These are phyloP conservation scores for Bassia scoparia DNA, from an alignment of 148 eudicot genomes.

Conservation along the genomic window DNA sequence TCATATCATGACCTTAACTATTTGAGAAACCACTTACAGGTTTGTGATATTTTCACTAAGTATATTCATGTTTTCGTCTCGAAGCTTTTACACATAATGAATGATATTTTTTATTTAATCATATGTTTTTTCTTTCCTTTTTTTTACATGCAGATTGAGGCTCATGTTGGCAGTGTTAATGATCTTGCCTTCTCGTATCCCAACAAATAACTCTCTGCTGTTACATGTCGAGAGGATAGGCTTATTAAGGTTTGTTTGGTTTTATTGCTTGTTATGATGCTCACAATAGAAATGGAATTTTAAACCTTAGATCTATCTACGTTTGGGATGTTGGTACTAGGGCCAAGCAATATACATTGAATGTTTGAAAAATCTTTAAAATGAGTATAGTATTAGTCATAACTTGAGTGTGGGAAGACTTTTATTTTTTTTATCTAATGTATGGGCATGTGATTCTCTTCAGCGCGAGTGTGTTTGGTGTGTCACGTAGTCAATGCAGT, in stretches of 20 bases:
- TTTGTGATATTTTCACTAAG: conserved; percentile 32
- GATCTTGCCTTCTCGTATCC: conserved; percentile 87
- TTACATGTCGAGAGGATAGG: conserved; percentile 95
- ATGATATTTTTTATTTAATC: not conserved
- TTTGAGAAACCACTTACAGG: conserved; percentile 80
- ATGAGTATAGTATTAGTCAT: no score
- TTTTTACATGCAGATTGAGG: conserved; percentile 67
- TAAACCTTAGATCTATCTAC: conserved; percentile 30
- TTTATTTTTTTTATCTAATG: no score
- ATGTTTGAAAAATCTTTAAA: no score
- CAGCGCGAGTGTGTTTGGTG: no score
- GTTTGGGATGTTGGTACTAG: conserved; percentile 84
- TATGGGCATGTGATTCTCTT: no score
- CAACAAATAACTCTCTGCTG: conserved; percentile 61
- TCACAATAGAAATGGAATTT: conserved; percentile 17
- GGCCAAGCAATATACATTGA: conserved; percentile 49
- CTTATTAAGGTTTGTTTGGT: conserved; percentile 63
- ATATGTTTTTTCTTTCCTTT: no score
- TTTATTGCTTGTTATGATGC: not conserved
- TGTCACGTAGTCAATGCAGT: no score
- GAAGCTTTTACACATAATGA: not conserved
- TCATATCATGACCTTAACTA: conserved; percentile 62
- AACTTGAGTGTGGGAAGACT: no score
- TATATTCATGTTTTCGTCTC: not conserved
- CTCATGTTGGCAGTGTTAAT: conserved; percentile 86